phyloP scores from a whole-genome alignment of 2,329 filamentous ascomycete species.

The Metarhizium humberi region DNA sequence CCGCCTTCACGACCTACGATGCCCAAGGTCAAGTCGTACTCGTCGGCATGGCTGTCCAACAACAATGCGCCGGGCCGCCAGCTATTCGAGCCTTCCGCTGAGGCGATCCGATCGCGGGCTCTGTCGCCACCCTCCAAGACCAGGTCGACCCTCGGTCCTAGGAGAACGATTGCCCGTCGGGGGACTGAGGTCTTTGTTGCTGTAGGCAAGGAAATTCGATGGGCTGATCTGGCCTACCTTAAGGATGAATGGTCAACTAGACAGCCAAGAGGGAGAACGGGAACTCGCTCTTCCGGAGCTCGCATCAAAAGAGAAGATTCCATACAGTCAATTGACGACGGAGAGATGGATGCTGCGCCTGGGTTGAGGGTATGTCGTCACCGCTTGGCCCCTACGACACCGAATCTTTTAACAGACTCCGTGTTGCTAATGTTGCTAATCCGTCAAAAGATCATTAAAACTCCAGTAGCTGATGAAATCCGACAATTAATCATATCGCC shows the following conservation, averaged over 20 bases:
- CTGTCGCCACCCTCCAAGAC: constrained; percentile 31
- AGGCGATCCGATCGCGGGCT: constrained; percentile 29
- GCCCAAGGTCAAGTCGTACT: constrained; percentile 80
- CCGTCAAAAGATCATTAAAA: constrained; percentile 57
- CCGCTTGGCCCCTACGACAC: neutral
- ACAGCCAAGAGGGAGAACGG: constrained; percentile 19
- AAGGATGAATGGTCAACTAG: constrained; percentile 48
- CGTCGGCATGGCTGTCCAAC: constrained; percentile 76
- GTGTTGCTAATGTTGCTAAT: constrained; percentile 4
- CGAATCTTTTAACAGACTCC: no score
- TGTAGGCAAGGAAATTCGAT: constrained; percentile 81
- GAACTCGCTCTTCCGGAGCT: constrained; percentile 18
- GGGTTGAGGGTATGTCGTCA: constrained; percentile 24
- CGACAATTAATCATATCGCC: constrained; percentile 80
- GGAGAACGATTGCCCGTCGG: constrained; percentile 65
- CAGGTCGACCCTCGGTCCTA: constrained; percentile 37
- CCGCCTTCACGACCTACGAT: constrained; percentile 37
- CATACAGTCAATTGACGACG: constrained; percentile 24
- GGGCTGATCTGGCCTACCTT: constrained; percentile 74
- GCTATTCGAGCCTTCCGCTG: constrained; percentile 54
- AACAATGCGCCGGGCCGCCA: constrained; percentile 62
- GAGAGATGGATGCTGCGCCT: constrained; percentile 16
- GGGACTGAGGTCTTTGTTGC: constrained; percentile 86
- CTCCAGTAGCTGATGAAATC: constrained; percentile 72
- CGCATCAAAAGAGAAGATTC: constrained; percentile 42